phyloP scores from a whole-genome alignment of 2,329 filamentous ascomycete genomes.

The Pezicula rhizophila region DNA sequence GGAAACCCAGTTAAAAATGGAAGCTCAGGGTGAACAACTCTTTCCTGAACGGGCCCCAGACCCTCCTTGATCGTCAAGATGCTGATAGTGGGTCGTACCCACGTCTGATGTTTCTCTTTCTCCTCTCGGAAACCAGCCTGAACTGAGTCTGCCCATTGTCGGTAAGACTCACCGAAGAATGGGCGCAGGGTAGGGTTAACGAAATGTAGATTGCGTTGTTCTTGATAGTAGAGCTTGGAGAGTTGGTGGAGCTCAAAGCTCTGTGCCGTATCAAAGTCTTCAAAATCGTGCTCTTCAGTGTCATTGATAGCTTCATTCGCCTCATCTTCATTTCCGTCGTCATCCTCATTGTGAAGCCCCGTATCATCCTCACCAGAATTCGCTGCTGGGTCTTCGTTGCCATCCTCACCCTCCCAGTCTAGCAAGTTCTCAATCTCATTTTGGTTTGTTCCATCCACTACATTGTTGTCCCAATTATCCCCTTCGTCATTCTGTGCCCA shows the following conservation, averaged over 20 bases:
- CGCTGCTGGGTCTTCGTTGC: background rate
- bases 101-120: conserved; percentile 1
- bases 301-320: background rate
- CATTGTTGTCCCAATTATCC: background rate
- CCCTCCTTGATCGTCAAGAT: conserved; percentile 5
- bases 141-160: background rate
- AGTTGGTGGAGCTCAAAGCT: background rate
- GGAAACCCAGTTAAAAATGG: too few relatives aligned
- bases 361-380: background rate
- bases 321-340: too few relatives aligned
- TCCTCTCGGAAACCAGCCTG: background rate
- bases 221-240: conserved; percentile 4
- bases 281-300: background rate
- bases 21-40: too few relatives aligned
- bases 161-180: background rate
- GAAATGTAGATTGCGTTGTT: conserved; percentile 10
- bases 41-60: background rate
- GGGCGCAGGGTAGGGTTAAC: background rate
- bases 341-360: background rate
- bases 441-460: background rate
- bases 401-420: background rate
- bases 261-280: background rate
- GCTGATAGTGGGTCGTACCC: conserved; percentile 8
- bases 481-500: background rate
- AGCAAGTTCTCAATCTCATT: background rate